These are phyloP conservation scores for Rubia balearica DNA, from an alignment of 305 asterid genomes.

Conservation along the genomic window DNA sequence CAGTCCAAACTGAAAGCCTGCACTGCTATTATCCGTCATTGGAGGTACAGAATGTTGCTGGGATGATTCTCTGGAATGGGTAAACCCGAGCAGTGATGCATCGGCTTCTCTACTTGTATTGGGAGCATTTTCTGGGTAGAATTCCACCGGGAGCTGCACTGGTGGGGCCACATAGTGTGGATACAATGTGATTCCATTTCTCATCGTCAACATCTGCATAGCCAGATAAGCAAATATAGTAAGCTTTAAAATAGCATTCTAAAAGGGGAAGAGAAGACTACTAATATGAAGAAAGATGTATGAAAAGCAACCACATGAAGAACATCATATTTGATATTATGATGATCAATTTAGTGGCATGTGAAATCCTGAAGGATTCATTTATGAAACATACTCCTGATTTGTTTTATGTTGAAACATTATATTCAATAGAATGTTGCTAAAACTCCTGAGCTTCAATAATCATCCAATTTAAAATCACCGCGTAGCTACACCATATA, in stretches of 20 bases:
- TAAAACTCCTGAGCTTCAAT: neutral
- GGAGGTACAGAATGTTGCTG: slow-evolving; percentile 40
- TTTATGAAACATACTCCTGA: neutral
- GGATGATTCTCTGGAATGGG: slow-evolving; percentile 28
- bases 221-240: neutral
- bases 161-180: slow-evolving; percentile 59
- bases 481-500: neutral
- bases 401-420: neutral
- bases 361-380: neutral
- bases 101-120: slow-evolving; percentile 41
- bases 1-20: slow-evolving; percentile 37
- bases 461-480: neutral
- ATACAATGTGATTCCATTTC: slow-evolving; percentile 74
- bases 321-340: too few relatives aligned
- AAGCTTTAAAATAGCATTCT: neutral
- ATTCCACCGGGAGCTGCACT: slow-evolving; percentile 42
- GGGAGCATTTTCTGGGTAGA: slow-evolving; percentile 43
- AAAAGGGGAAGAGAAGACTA: too few relatives aligned
- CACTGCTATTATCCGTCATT: slow-evolving; percentile 23
- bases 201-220: slow-evolving; percentile 81
- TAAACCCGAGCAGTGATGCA: slow-evolving; percentile 31
- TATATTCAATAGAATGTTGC: neutral
- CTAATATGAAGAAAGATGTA: neutral
- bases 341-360: too few relatives aligned
- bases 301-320: neutral